A percentile compares a stretch with the other conserved stretches of the same genome.
Evolutionary conservation across 805 yeast species (phyloP).

Genomic region (Zygoascus flipseniorum): DNA sequence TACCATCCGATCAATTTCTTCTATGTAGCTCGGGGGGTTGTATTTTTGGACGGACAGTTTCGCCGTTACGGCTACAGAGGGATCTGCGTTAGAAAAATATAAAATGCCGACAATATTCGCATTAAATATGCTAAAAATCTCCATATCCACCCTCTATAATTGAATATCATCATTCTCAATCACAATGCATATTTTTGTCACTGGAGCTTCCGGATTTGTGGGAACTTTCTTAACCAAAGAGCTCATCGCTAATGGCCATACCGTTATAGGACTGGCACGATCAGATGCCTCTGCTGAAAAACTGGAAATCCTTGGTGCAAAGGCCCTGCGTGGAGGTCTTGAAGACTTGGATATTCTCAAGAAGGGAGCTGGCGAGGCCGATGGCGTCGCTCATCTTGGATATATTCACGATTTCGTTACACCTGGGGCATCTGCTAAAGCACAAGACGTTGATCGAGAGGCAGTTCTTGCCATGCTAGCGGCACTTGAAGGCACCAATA

Average conservation of each 20-base stretch:
- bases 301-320: conserved; percentile 22
- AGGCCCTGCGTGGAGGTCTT: conserved; percentile 28
- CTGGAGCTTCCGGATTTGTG: conserved; percentile 34
- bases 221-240: conserved; percentile 39
- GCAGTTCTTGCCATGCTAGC: conserved; percentile 27
- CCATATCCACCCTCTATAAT: too few relatives aligned
- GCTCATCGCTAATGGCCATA: conserved; percentile 32
- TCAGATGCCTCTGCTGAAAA: conserved; percentile 16
- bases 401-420: conserved; percentile 27
- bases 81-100: too few relatives aligned
- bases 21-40: too few relatives aligned
- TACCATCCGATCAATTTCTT: too few relatives aligned
- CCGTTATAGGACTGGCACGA: conserved; percentile 21
- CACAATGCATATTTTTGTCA: background rate
- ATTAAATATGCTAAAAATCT: too few relatives aligned
- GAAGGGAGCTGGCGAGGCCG: conserved; percentile 25
- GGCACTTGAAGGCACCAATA: conserved; percentile 25
- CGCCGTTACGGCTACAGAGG: too few relatives aligned
- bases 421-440: conserved; percentile 17
- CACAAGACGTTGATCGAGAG: conserved; percentile 20
- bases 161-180: background rate
- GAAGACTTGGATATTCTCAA: conserved; percentile 24
- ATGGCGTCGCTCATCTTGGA: conserved; percentile 33
- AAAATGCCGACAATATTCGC: too few relatives aligned
- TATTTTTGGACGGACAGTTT: too few relatives aligned